A percentile compares a stretch with the other conserved stretches of the same genome.
Conservation (phyloP, 2,329 filamentous ascomycete species). For the Lojkania enalia region DNA sequence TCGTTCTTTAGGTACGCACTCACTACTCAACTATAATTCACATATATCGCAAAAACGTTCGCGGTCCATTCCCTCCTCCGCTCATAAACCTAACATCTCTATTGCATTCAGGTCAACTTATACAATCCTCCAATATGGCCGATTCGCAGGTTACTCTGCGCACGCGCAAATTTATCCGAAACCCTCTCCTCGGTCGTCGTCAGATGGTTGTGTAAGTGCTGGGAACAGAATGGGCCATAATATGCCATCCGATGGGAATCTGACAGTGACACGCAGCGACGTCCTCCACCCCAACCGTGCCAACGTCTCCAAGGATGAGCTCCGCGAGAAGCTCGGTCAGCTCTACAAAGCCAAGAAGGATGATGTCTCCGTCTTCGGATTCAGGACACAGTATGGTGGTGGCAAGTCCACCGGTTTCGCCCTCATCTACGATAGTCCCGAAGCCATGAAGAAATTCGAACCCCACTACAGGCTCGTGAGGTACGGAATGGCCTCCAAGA, state of each 20-base stretch:
- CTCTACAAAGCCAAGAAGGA: constrained; percentile 99
- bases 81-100: background rate
- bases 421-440: constrained; percentile 95
- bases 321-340: constrained; percentile 89
- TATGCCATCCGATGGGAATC: constrained; percentile 23
- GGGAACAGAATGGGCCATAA: constrained; percentile 12
- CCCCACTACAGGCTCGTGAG: constrained; percentile 95
- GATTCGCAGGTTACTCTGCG: constrained; percentile 66
- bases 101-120: constrained; percentile 35
- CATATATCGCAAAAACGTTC: constrained; percentile 9
- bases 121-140: constrained; percentile 70
- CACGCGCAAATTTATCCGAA: constrained; percentile 99
- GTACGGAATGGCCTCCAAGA: constrained; percentile 88
- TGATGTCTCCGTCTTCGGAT: constrained; percentile 96
- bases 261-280: constrained; percentile 67
- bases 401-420: constrained; percentile 99
- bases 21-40: too few relatives aligned
- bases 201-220: constrained; percentile 94
- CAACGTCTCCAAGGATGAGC: constrained; percentile 99
- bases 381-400: constrained; percentile 98
- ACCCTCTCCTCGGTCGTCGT: constrained; percentile 97
- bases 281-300: constrained; percentile 98
- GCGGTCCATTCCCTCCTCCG: constrained; percentile 5
- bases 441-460: constrained; percentile 99
- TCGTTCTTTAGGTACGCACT: constrained; percentile 17